A percentile compares a stretch with the other conserved stretches of the same genome.
phyloP scores from a whole-genome alignment of 148 eudicot species.

The Silene conica region DNA sequence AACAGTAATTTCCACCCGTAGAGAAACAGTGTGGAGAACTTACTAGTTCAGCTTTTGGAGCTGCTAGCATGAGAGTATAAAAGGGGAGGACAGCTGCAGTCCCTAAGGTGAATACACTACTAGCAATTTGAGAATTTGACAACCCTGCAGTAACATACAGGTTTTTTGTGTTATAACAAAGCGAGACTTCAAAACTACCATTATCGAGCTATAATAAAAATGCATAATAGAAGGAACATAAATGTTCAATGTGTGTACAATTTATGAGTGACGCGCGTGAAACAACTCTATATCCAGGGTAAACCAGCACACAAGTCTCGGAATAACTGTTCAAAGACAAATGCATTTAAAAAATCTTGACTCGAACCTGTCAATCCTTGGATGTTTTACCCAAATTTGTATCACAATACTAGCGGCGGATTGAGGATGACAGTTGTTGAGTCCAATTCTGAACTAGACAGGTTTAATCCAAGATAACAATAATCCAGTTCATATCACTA shows the following conservation, averaged over 20 bases:
- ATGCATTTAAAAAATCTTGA: no score
- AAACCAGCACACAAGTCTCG: background rate
- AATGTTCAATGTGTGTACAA: background rate
- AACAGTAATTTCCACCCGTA: background rate
- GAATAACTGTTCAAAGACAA: no score
- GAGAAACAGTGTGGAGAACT: conserved; percentile 17
- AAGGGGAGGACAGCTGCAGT: conserved; percentile 90
- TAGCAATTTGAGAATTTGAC: conserved; percentile 54
- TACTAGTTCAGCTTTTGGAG: conserved; percentile 85
- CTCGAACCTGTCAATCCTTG: no score
- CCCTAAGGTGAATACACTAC: conserved; percentile 67
- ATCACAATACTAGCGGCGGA: no score
- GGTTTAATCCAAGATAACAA: no score
- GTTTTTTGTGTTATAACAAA: background rate
- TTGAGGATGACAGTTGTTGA: no score
- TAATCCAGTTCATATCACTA: no score
- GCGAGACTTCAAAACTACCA: background rate
- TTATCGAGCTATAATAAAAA: background rate
- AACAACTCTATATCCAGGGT: background rate
- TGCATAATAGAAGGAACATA: background rate
- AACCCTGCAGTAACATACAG: conserved; percentile 43
- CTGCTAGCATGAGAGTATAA: conserved; percentile 84
- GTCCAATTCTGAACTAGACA: no score
- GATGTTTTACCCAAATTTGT: no score
- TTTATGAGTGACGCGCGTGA: background rate